Conservation (phyloP, 495 filamentous ascomycete species). For the Tetracladium setigerum region DNA sequence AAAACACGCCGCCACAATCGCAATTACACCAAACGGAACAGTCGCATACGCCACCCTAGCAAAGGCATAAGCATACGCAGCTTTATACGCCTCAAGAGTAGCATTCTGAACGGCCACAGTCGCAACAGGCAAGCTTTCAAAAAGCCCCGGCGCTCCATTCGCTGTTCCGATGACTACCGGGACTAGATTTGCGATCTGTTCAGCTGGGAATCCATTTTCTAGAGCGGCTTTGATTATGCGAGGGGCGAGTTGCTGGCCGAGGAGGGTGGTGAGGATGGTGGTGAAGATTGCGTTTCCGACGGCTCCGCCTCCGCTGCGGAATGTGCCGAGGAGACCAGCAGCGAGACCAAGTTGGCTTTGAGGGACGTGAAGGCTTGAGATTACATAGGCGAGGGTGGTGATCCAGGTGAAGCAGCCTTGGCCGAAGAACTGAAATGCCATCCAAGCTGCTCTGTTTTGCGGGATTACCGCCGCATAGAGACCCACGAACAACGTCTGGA, state of each 20-base stretch:
- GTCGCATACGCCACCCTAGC: slow-evolving; percentile 23
- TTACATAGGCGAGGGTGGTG: slow-evolving; percentile 25
- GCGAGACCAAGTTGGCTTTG: slow-evolving; percentile 23
- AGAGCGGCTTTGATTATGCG: slow-evolving; percentile 17
- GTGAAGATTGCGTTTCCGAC: slow-evolving; percentile 19
- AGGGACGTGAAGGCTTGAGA: slow-evolving; percentile 26
- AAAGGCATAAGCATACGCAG: slow-evolving; percentile 28
- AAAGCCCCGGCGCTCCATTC: slow-evolving; percentile 19
- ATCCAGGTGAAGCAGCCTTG: slow-evolving; percentile 27
- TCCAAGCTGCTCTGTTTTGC: slow-evolving; percentile 22
- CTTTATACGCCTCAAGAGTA: slow-evolving; percentile 11
- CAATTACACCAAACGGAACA: slow-evolving; percentile 29
- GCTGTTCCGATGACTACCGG: slow-evolving; percentile 17
- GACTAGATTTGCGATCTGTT: slow-evolving; percentile 12
- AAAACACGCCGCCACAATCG: slow-evolving; percentile 19
- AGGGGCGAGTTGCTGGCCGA: slow-evolving; percentile 17
- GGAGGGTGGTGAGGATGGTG: slow-evolving; percentile 11
- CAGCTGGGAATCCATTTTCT: slow-evolving; percentile 13
- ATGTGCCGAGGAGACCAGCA: slow-evolving; percentile 21
- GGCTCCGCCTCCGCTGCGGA: slow-evolving; percentile 19
- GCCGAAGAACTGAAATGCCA: slow-evolving; percentile 28
- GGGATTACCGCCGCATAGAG: slow-evolving; percentile 23
- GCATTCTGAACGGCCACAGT: slow-evolving; percentile 14
- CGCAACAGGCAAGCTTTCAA: slow-evolving; percentile 11
- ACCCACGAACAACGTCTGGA: slow-evolving; percentile 30